A percentile compares a stretch with the other conserved stretches of the same genome.
These are phyloP conservation scores for Monosporascus sp. DNA, from an alignment of 2,329 filamentous ascomycete species.

Conservation along the genomic window DNA sequence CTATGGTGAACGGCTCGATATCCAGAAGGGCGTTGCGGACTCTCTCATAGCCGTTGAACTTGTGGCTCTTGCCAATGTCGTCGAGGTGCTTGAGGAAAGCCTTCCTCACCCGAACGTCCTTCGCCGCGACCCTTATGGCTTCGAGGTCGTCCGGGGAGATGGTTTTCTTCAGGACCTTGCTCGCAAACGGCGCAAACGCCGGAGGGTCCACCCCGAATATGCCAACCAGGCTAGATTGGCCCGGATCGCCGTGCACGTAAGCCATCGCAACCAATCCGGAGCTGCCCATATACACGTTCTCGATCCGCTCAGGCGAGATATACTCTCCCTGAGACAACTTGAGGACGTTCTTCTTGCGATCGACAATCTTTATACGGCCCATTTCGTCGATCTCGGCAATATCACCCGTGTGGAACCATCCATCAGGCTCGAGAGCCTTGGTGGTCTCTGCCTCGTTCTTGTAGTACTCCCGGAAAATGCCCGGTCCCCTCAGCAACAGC, in stretches of 20 bases:
- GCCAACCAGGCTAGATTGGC: constrained; percentile 75
- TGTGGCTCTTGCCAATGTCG: constrained; percentile 70
- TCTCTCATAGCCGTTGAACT: constrained; percentile 88
- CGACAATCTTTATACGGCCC: constrained; percentile 88
- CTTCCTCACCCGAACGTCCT: constrained; percentile 64
- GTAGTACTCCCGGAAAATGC: constrained; percentile 81
- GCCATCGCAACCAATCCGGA: constrained; percentile 71
- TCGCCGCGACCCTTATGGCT: constrained; percentile 60
- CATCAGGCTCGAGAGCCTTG: constrained; percentile 76
- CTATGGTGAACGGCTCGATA: constrained; percentile 85
- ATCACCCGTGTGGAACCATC: constrained; percentile 97
- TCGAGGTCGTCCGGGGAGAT: constrained; percentile 60
- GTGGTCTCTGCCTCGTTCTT: constrained; percentile 83
- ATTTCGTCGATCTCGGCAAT: constrained; percentile 79
- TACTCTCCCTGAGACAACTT: constrained; percentile 98
- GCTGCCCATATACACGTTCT: constrained; percentile 87
- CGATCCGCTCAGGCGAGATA: constrained; percentile 92
- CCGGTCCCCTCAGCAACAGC: constrained; percentile 74
- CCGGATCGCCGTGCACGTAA: constrained; percentile 85
- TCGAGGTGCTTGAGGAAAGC: constrained; percentile 77
- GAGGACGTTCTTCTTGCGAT: constrained; percentile 98
- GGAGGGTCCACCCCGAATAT: constrained; percentile 86
- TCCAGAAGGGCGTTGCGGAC: constrained; percentile 69
- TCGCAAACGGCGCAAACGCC: constrained; percentile 74
- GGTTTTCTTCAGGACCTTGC: constrained; percentile 64